Evolutionary conservation across 306 rosid species (phyloP).

Genomic region (Adenanthera pavonina): DNA sequence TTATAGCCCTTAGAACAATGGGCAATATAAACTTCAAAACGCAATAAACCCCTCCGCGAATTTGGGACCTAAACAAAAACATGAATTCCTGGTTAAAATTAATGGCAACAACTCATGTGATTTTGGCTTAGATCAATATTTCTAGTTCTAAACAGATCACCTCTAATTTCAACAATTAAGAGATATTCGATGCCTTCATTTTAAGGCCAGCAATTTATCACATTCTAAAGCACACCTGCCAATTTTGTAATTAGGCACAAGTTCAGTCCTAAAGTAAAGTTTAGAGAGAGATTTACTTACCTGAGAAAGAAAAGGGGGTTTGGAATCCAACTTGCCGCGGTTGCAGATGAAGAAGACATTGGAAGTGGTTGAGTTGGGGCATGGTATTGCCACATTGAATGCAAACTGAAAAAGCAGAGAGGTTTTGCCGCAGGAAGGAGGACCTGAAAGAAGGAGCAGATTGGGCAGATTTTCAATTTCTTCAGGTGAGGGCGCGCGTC

Average conservation of each 20-base stretch:
- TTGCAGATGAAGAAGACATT: conserved; percentile 75
- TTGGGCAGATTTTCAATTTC: conserved; percentile 32
- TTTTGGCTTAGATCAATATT: background rate
- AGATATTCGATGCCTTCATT: background rate
- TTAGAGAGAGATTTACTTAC: conserved; percentile 36
- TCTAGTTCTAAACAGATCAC: background rate
- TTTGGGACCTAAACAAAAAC: background rate
- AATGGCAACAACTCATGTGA: background rate
- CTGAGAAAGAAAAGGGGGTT: conserved; percentile 93
- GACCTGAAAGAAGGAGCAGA: conserved; percentile 76
- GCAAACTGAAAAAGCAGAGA: conserved; percentile 88
- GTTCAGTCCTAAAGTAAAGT: too few species aligned
- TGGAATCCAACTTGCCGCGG: conserved; percentile 59
- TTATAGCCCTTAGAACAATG: background rate
- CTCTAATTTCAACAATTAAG: background rate
- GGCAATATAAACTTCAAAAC: background rate
- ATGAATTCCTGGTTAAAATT: background rate
- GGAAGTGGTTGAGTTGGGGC: conserved; percentile 36
- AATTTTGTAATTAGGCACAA: background rate
- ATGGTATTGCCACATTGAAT: conserved; percentile 53
- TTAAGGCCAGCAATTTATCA: background rate
- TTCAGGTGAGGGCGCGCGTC: conserved; percentile 31
- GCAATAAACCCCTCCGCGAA: background rate
- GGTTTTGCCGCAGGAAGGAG: conserved; percentile 90
- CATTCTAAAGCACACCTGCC: background rate